Evolutionary conservation across 768 basidiomycete genomes (phyloP).

Genomic region (Cystofilobasidium ferigula): DNA sequence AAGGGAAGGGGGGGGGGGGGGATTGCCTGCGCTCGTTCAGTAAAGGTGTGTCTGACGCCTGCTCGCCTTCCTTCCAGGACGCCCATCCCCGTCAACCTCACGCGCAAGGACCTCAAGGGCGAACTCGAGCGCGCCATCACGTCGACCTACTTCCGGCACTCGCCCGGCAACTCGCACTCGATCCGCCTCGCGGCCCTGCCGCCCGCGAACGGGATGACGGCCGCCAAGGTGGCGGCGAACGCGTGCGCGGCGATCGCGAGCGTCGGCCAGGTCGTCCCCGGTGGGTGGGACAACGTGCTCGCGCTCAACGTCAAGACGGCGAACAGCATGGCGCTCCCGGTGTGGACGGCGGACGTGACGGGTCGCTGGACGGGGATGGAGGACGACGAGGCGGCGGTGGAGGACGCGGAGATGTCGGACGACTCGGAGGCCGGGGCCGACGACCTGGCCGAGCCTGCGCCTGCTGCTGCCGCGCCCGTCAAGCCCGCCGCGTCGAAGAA

Average conservation of each 20-base stretch:
- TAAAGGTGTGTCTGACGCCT: no score
- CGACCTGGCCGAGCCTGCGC: neutral
- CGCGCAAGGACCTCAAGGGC: conserved; percentile 75
- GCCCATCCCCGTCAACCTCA: conserved; percentile 86
- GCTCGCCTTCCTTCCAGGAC: conserved; percentile 48
- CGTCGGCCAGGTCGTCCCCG: conserved; percentile 57
- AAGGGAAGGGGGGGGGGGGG: no score
- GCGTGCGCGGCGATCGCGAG: conserved; percentile 65
- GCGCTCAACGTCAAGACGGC: conserved; percentile 82
- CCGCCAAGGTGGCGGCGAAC: conserved; percentile 66
- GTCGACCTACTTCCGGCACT: conserved; percentile 92
- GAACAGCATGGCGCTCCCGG: conserved; percentile 69
- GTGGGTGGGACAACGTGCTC: conserved; percentile 83
- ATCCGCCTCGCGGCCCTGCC: conserved; percentile 64
- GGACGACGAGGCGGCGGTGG: neutral
- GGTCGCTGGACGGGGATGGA: conserved; percentile 20
- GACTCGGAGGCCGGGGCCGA: conserved; percentile 16
- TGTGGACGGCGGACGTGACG: conserved; percentile 48
- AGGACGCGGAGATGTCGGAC: neutral
- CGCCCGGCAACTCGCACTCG: conserved; percentile 79
- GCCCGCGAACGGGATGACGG: conserved; percentile 45
- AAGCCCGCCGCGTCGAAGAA: neutral
- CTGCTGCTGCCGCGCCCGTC: neutral
- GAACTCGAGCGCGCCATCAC: conserved; percentile 87
- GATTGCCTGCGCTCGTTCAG: no score